A percentile compares a stretch with the other conserved stretches of the same genome.
Conservation (phyloP, 805 yeast species). For the Candida nemodendra region DNA sequence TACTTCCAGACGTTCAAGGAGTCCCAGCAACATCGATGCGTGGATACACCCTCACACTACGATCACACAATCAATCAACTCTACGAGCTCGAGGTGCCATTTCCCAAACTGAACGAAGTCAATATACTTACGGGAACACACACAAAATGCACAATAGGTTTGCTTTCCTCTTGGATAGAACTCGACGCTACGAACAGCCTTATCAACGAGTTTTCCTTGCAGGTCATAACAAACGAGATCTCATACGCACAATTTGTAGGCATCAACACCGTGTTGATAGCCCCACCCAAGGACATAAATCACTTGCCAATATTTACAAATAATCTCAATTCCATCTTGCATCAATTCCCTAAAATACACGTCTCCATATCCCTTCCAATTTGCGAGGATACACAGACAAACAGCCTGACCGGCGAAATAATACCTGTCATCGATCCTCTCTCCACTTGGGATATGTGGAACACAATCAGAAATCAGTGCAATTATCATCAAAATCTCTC, state of each 20-base stretch:
- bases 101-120: conserved; percentile 42
- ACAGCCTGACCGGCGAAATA: conserved; percentile 23
- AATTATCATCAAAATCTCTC: conserved; percentile 55
- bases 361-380: conserved; percentile 49
- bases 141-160: conserved; percentile 46
- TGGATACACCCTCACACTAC: conserved; percentile 6
- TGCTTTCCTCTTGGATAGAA: conserved; percentile 70
- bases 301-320: conserved; percentile 52
- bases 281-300: conserved; percentile 61
- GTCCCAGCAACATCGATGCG: neutral
- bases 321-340: conserved; percentile 30
- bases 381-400: conserved; percentile 40
- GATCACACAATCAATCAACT: conserved; percentile 13
- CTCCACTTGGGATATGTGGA: conserved; percentile 77
- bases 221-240: conserved; percentile 58
- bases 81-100: conserved; percentile 34
- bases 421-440: conserved; percentile 40
- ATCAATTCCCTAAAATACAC: conserved; percentile 33
- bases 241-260: conserved; percentile 61
- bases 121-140: conserved; percentile 43
- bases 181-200: conserved; percentile 51
- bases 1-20: conserved; percentile 37
- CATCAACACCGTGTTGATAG: conserved; percentile 50
- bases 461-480: conserved; percentile 56
- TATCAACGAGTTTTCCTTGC: conserved; percentile 52